These are phyloP conservation scores for Mycena epipterygia DNA, from an alignment of 768 basidiomycete species.

Conservation along the genomic window DNA sequence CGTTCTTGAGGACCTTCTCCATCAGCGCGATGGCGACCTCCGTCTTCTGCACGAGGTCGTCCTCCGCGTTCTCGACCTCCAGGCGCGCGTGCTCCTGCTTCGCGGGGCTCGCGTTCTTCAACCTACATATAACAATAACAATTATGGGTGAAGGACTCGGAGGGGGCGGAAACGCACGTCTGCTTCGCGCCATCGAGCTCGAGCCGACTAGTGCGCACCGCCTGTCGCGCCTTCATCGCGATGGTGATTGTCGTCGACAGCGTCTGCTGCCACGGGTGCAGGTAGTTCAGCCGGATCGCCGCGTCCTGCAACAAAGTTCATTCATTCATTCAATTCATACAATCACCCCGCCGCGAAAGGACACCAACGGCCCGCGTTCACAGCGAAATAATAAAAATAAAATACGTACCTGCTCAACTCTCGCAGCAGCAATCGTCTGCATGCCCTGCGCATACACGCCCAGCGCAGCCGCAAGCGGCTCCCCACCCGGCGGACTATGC, in stretches of 20 bases:
- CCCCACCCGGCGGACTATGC: constrained; percentile 59
- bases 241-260: constrained; percentile 85
- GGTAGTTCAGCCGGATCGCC: constrained; percentile 74
- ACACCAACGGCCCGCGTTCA: too few relatives aligned
- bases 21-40: constrained; percentile 97
- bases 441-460: constrained; percentile 83
- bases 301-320: constrained; percentile 57
- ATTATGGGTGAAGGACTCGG: background rate
- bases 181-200: constrained; percentile 95
- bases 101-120: constrained; percentile 81
- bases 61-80: constrained; percentile 94
- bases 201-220: constrained; percentile 82
- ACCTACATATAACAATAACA: constrained; percentile 53
- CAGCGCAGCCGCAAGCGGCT: constrained; percentile 83
- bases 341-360: background rate
- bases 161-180: constrained; percentile 61
- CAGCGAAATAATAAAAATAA: too few relatives aligned
- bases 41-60: constrained; percentile 97
- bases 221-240: constrained; percentile 93
- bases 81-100: constrained; percentile 94
- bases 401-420: constrained; percentile 75
- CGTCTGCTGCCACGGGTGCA: constrained; percentile 91
- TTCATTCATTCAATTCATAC: background rate
- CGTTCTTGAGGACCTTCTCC: constrained; percentile 98
- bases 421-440: constrained; percentile 84